phyloP scores from a whole-genome alignment of 495 filamentous ascomycete species.

The Talaromyces thailandensis region DNA sequence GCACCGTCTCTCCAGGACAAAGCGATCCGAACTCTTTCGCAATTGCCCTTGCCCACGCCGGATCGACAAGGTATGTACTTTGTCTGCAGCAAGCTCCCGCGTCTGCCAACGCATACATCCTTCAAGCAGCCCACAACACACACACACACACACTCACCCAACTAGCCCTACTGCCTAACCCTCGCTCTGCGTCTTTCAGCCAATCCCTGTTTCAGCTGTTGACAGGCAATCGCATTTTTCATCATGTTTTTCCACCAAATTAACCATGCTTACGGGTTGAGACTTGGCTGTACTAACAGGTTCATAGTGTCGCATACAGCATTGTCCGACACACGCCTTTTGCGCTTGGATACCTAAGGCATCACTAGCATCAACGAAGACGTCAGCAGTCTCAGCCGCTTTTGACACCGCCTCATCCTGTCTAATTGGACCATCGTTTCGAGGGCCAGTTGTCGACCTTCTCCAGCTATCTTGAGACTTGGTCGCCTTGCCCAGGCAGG shows the following conservation, averaged over 20 bases:
- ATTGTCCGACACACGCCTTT: neutral
- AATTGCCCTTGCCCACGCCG: conserved; percentile 1
- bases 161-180: conserved; percentile 11
- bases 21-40: neutral
- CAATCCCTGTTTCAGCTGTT: conserved; percentile 1
- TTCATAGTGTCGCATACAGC: neutral
- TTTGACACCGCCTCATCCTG: conserved; percentile 5
- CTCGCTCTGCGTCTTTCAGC: neutral
- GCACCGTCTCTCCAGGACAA: neutral
- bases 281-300: neutral
- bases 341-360: conserved; percentile 7
- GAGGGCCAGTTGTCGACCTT: neutral
- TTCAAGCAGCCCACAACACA: conserved; percentile 11
- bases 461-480: neutral
- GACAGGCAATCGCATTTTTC: neutral
- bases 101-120: conserved; percentile 45
- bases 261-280: neutral
- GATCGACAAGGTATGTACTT: conserved; percentile 36
- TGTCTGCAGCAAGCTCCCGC: conserved; percentile 27
- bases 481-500: conserved; percentile 5
- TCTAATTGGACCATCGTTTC: neutral
- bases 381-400: neutral
- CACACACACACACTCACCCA: conserved; percentile 7
- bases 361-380: neutral
- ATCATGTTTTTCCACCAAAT: neutral